Evolutionary conservation across 2,329 filamentous ascomycete genomes (phyloP).

Genomic region (Helotiales sp.): DNA sequence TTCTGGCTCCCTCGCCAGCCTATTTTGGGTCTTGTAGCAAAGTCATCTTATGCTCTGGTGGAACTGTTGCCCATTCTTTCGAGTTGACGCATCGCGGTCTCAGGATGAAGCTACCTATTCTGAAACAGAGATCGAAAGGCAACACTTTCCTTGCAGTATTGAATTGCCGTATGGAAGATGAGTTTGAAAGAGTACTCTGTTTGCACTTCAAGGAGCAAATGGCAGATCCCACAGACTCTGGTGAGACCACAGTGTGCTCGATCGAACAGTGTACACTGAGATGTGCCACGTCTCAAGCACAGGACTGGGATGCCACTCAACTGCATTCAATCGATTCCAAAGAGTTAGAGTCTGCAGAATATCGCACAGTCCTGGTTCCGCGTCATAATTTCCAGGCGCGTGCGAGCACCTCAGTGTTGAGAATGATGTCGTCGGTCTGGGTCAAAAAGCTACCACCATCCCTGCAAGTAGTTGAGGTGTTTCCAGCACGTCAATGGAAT

Average conservation of each 20-base stretch:
- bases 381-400: conserved; percentile 8
- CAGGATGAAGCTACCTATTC: conserved; percentile 11
- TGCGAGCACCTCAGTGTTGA: conserved; percentile 8
- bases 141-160: conserved; percentile 11
- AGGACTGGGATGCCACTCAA: conserved; percentile 9
- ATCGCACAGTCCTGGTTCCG: conserved; percentile 8
- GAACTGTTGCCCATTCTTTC: conserved; percentile 11
- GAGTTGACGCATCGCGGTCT: conserved; percentile 9
- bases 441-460: conserved; percentile 9
- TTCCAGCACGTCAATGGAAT: conserved; percentile 11
- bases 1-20: conserved; percentile 8
- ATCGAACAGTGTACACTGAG: conserved; percentile 8
- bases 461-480: conserved; percentile 6
- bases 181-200: conserved; percentile 10
- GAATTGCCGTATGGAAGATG: conserved; percentile 10
- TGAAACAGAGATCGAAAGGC: conserved; percentile 11
- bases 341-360: conserved; percentile 10
- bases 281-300: conserved; percentile 9
- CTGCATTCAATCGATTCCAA: conserved; percentile 7
- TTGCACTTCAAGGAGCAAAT: conserved; percentile 11
- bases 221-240: conserved; percentile 9
- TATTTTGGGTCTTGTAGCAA: conserved; percentile 10
- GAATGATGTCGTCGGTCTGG: conserved; percentile 9
- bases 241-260: conserved; percentile 9
- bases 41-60: conserved; percentile 11